A percentile compares a stretch with the other conserved stretches of the same genome.
Conservation (phyloP, 2,329 filamentous ascomycete species). For the Huntiella abstrusa region DNA sequence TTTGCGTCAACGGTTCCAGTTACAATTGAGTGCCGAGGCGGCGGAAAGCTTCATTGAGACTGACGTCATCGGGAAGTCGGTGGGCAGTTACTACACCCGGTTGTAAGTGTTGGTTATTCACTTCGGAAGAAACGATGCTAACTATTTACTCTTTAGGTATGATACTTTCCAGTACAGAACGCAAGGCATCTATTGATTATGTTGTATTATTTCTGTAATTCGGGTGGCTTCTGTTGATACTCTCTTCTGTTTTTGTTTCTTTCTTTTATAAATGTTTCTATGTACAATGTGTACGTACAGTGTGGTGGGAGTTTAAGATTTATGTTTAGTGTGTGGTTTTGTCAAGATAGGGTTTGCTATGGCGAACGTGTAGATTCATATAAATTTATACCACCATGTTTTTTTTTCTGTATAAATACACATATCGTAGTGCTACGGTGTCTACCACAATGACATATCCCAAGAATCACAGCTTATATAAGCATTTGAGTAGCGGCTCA, state of each 20-base stretch:
- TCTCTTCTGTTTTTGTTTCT: not conserved
- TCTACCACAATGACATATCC: too few relatives aligned
- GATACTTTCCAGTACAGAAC: slow-evolving; percentile 79
- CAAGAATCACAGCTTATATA: too few relatives aligned
- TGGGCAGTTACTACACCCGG: slow-evolving; percentile 74
- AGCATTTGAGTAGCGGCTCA: too few relatives aligned
- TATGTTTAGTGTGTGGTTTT: not conserved
- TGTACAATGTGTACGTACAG: not conserved
- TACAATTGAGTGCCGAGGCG: slow-evolving; percentile 66
- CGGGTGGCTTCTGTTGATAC: not conserved
- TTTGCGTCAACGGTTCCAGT: slow-evolving; percentile 56
- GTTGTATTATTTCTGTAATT: not conserved
- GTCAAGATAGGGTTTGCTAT: too few relatives aligned
- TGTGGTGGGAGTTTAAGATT: not conserved
- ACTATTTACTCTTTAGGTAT: slow-evolving; percentile 31
- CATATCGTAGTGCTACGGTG: too few relatives aligned
- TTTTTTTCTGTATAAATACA: not conserved
- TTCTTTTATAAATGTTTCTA: not conserved
- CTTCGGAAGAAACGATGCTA: slow-evolving; percentile 10
- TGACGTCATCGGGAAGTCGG: slow-evolving; percentile 60
- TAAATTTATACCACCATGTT: not conserved
- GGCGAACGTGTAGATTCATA: too few relatives aligned
- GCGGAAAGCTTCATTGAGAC: slow-evolving; percentile 66
- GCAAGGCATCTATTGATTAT: slow-evolving; percentile 58
- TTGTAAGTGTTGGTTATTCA: slow-evolving; percentile 36